Percentiles rank a stretch among this genome's conserved stretches.
phyloP scores from a whole-genome alignment of 73 alveolate genomes.

The Symbiodinium natans region DNA sequence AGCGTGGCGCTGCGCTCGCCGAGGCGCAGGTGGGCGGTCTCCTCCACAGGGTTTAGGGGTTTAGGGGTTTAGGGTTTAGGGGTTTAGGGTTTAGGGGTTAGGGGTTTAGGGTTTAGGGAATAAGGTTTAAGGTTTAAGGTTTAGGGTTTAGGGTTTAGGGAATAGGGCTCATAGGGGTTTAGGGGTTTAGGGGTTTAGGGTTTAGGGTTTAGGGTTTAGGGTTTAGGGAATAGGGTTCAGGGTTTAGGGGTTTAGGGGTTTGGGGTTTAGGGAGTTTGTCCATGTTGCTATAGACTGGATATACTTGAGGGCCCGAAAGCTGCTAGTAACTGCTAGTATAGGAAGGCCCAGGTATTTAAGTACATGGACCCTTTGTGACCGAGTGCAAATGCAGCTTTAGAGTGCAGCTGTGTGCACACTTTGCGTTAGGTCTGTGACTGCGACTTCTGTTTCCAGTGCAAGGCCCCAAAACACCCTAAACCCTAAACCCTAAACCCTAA shows the following conservation, averaged over 20 bases:
- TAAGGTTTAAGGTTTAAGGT: not conserved
- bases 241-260: not conserved
- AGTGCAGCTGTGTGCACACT: too few species aligned
- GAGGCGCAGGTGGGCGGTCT: constrained; percentile 69
- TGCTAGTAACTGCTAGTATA: too few species aligned
- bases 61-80: not conserved
- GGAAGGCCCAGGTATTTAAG: too few species aligned
- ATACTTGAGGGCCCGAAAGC: too few species aligned
- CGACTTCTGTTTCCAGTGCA: too few species aligned
- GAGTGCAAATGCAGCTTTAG: too few species aligned
- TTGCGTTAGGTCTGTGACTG: too few species aligned
- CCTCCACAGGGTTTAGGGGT: not conserved
- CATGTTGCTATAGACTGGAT: not conserved
- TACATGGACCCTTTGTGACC: too few species aligned
- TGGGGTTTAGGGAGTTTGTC: not conserved
- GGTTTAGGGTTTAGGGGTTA: not conserved
- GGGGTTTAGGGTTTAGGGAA: not conserved
- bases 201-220: not conserved
- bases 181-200: too few species aligned
- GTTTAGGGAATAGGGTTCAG: not conserved
- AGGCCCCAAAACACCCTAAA: too few species aligned
- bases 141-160: not conserved
- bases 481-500: too few species aligned
- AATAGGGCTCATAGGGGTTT: not conserved
- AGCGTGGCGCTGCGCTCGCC: constrained; percentile 91